A percentile compares a stretch with the other conserved stretches of the same genome.
Evolutionary conservation across 1,284 basidiomycete species (phyloP).

Genomic region (Papiliotrema nemorosa): DNA sequence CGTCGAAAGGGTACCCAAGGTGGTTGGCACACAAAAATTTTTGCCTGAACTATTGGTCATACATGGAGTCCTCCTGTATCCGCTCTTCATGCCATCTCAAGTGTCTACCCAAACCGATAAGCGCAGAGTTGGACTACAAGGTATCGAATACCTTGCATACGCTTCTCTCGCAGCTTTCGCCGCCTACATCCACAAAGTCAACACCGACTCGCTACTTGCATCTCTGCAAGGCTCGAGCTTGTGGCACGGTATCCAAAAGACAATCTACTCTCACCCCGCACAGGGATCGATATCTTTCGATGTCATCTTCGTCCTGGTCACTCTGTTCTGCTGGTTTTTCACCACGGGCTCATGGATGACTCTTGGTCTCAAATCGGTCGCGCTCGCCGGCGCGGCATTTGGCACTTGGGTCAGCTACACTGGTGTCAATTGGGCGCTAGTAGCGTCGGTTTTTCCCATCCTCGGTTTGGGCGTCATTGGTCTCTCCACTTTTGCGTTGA

Average conservation of each 20-base stretch:
- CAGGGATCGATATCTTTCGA: conserved; percentile 65
- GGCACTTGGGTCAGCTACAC: conserved; percentile 11
- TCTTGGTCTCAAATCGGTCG: conserved; percentile 16
- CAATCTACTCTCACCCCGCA: conserved; percentile 59
- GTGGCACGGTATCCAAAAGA: not conserved
- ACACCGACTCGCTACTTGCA: conserved; percentile 18
- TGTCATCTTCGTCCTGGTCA: conserved; percentile 55
- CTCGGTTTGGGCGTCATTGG: conserved; percentile 24
- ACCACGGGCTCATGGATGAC: conserved; percentile 31
- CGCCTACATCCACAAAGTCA: conserved; percentile 51
- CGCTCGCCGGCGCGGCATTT: not conserved
- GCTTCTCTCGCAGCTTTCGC: conserved; percentile 39
- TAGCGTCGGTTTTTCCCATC: conserved; percentile 38
- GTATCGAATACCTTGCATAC: conserved; percentile 40
- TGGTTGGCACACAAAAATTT: conserved; percentile 54
- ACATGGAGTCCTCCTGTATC: conserved; percentile 60
- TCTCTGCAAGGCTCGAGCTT: conserved; percentile 8
- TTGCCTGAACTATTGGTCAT: conserved; percentile 61
- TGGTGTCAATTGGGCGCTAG: conserved; percentile 38
- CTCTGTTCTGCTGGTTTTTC: conserved; percentile 28
- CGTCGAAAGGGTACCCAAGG: conserved; percentile 56
- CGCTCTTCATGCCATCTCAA: conserved; percentile 48
- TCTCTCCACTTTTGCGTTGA: conserved; percentile 11
- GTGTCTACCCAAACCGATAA: not conserved
- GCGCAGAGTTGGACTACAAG: not conserved